These are phyloP conservation scores for Auriscalpium vulgare DNA, from an alignment of 768 basidiomycete species.

Conservation along the genomic window DNA sequence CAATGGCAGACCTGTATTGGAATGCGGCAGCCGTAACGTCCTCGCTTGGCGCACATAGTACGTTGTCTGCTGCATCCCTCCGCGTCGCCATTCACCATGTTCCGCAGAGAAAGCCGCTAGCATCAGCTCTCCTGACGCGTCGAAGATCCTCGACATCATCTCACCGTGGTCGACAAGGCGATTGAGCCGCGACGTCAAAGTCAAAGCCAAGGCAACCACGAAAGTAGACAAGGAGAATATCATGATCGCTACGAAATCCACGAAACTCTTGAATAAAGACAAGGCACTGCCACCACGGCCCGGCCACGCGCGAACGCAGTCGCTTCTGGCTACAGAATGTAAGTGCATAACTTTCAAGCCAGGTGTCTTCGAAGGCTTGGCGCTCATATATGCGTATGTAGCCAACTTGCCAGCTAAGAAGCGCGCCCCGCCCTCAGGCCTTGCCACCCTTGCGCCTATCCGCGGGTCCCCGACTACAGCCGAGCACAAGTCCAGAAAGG, in stretches of 20 bases:
- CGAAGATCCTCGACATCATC: conserved; percentile 27
- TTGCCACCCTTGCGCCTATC: conserved; percentile 34
- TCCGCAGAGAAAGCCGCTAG: conserved; percentile 26
- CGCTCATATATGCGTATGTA: not conserved
- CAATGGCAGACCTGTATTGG: conserved; percentile 68
- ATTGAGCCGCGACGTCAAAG: conserved; percentile 14
- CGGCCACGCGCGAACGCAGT: conserved; percentile 23
- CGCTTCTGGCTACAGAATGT: conserved; percentile 17
- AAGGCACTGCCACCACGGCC: not conserved
- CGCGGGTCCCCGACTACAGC: conserved; percentile 44
- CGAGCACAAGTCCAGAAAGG: conserved; percentile 35
- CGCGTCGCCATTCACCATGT: not conserved
- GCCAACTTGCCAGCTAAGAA: not conserved
- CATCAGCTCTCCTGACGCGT: conserved; percentile 20
- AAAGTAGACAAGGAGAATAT: conserved; percentile 9
- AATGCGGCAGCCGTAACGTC: conserved; percentile 23
- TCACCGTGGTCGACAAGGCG: conserved; percentile 26
- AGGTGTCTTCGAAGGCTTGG: not conserved
- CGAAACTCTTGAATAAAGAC: not conserved
- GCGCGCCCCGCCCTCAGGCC: conserved; percentile 1
- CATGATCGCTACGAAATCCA: not conserved
- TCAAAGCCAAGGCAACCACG: conserved; percentile 1
- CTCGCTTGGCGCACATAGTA: conserved; percentile 31
- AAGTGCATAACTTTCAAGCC: not conserved
- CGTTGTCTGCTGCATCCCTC: conserved; percentile 20